Evolutionary conservation across 2,329 filamentous ascomycete species (phyloP), one percentile per base, ranked within the genome.

Genomic region (Venturia oleaginea): DNA sequence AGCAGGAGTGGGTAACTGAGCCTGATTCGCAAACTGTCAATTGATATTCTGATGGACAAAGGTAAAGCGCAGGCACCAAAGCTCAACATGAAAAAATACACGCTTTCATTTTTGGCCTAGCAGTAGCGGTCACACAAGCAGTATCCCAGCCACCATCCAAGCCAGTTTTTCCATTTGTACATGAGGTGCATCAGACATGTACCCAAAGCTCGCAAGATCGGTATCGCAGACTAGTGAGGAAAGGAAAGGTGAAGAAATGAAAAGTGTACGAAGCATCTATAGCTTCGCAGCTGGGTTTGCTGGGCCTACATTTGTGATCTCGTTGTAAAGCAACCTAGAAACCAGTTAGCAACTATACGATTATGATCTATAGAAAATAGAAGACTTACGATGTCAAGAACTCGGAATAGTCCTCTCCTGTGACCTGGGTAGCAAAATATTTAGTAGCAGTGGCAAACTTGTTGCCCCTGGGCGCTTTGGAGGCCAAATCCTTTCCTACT

Each of bases 381-480:
- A n/a, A 17, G 64, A 79, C 88, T 83, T 81, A 91, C 87, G 83
- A 81, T 68, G 91, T 97, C 80, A 99, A 78, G 80, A 97, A 97
- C 77, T 99, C 94, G 15, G 92, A 92, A 76, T 97, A 97, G 70
- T 97, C 92, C 81, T 97, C 94, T 65, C 94, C 94, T 3, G 93
- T 97, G 65, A 97, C 89, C 82, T 99, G 94, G 57, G 85, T 81
- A 40, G 90, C 86, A 73, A 97, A 97, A 79, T 97, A 97, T 78
- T 96, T 88, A 1, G 91, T 91, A 0, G 94, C 94, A 63, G 96
- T 83, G 66, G 88, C 86, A 80, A 83, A 97, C 82, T 97, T 97
- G 82, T 97, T 94, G 65, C 92, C 92, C 81, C 90, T 89, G 61
- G 87, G 85, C 2, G 86, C 92, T 76, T 90, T 90, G 68, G 85